A percentile compares a stretch with the other conserved stretches of the same genome.
phyloP scores from a whole-genome alignment of 768 basidiomycete species.

The Suillus subalutaceus region DNA sequence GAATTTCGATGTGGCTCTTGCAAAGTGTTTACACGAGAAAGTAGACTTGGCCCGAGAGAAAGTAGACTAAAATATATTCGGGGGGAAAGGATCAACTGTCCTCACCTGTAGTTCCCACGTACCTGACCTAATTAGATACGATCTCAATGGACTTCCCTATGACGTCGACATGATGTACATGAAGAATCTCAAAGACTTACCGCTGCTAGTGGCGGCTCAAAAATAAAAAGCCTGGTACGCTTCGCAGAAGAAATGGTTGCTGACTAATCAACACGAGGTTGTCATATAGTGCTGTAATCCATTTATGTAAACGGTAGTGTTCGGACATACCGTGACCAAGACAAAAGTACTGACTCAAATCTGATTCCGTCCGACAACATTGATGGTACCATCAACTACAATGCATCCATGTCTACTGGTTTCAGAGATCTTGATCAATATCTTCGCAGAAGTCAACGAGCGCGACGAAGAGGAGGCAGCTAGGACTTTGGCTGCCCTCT shows the following conservation, averaged over 20 bases:
- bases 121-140: too few relatives aligned
- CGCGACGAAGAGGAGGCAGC: constrained; percentile 6
- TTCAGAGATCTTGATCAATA: constrained; percentile 8
- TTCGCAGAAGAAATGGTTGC: neutral
- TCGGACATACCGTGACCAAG: too few relatives aligned
- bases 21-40: too few relatives aligned
- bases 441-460: constrained; percentile 9
- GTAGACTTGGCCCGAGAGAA: too few relatives aligned
- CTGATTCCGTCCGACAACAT: neutral
- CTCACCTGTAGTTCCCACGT: too few relatives aligned
- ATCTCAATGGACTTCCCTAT: neutral
- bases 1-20: neutral
- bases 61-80: too few relatives aligned
- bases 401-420: constrained; percentile 7
- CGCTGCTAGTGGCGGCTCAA: neutral
- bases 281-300: neutral
- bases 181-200: neutral
- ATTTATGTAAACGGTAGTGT: too few relatives aligned
- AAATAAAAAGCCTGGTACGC: neutral
- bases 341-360: neutral
- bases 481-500: constrained; percentile 10
- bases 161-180: neutral
- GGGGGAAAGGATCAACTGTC: too few relatives aligned
- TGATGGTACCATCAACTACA: neutral
- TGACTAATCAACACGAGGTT: constrained; percentile 4